A percentile compares a stretch with the other conserved stretches of the same genome.
phyloP scores from a whole-genome alignment of 192 early-diverging fungal genomes.

The Podila epicladia region DNA sequence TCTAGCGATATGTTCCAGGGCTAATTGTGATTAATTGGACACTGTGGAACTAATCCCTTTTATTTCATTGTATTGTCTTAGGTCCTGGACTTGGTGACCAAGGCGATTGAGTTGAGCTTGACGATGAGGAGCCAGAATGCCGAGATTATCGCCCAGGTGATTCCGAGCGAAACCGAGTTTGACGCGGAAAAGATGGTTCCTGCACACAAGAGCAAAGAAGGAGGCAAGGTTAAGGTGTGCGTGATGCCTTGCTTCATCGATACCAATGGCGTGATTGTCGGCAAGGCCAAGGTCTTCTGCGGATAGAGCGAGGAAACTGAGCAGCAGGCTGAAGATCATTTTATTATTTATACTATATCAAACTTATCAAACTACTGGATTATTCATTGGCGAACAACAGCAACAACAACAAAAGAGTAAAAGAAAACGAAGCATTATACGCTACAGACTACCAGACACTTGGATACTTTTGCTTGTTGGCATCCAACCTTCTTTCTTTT shows the following conservation, averaged over 20 bases:
- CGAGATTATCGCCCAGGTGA: constrained; percentile 35
- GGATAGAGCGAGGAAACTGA: constrained; percentile 6
- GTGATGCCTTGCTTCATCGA: constrained; percentile 50
- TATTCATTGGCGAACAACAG: no score
- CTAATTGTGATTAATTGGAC: no score
- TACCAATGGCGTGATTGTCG: constrained; percentile 40
- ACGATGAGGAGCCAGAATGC: constrained; percentile 56
- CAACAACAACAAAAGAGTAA: no score
- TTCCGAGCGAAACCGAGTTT: constrained; percentile 22
- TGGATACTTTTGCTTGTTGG: no score
- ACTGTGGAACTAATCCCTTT: background rate
- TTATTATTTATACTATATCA: background rate
- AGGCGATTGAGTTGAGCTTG: constrained; percentile 52
- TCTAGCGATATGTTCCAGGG: no score
- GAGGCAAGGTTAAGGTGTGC: constrained; percentile 44
- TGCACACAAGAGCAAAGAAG: constrained; percentile 52
- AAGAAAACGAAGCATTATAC: no score
- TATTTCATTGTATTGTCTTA: background rate
- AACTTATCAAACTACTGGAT: background rate
- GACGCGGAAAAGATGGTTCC: constrained; percentile 37
- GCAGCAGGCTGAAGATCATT: no score
- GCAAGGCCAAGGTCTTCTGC: constrained; percentile 52
- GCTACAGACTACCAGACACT: no score
- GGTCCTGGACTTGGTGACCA: constrained; percentile 48
- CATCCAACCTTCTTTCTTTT: no score